Evolutionary conservation across 1,139 yeast genomes (phyloP).

Genomic region (Yamadazyma dendronema): DNA sequence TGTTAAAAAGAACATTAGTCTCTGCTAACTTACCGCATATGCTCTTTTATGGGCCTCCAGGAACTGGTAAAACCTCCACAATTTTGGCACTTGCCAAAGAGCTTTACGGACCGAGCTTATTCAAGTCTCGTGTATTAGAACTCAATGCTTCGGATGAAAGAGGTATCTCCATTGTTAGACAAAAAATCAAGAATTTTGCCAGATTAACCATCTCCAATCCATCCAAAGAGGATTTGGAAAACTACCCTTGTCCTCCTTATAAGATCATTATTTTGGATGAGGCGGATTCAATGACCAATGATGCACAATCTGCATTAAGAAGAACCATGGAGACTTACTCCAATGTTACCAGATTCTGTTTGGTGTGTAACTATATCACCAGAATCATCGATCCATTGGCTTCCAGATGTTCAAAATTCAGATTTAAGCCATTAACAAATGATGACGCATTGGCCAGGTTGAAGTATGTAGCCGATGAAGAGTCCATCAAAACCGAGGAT

Average conservation of each 20-base stretch:
- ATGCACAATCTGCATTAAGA: slow-evolving; percentile 93
- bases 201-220: slow-evolving; percentile 84
- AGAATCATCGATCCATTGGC: slow-evolving; percentile 95
- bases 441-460: slow-evolving; percentile 69
- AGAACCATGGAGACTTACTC: slow-evolving; percentile 97
- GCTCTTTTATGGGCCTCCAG: slow-evolving; percentile 97
- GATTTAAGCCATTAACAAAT: slow-evolving; percentile 78
- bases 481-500: slow-evolving; percentile 46
- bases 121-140: slow-evolving; percentile 79
- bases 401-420: slow-evolving; percentile 90
- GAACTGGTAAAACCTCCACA: slow-evolving; percentile 95
- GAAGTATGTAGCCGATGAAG: slow-evolving; percentile 54
- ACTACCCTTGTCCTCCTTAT: slow-evolving; percentile 93
- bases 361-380: slow-evolving; percentile 93
- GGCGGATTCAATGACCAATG: slow-evolving; percentile 98
- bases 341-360: slow-evolving; percentile 84
- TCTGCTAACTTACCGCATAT: slow-evolving; percentile 90
- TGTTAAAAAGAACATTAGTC: slow-evolving; percentile 73
- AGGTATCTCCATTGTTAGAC: slow-evolving; percentile 91
- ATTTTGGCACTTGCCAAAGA: slow-evolving; percentile 85
- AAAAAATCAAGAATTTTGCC: slow-evolving; percentile 90
- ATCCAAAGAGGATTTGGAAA: slow-evolving; percentile 56
- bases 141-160: slow-evolving; percentile 96
- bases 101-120: slow-evolving; percentile 68
- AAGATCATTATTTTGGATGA: slow-evolving; percentile 86